Evolutionary conservation across 2,329 filamentous ascomycete species (phyloP).

Genomic region (Cladosporium halotolerans): DNA sequence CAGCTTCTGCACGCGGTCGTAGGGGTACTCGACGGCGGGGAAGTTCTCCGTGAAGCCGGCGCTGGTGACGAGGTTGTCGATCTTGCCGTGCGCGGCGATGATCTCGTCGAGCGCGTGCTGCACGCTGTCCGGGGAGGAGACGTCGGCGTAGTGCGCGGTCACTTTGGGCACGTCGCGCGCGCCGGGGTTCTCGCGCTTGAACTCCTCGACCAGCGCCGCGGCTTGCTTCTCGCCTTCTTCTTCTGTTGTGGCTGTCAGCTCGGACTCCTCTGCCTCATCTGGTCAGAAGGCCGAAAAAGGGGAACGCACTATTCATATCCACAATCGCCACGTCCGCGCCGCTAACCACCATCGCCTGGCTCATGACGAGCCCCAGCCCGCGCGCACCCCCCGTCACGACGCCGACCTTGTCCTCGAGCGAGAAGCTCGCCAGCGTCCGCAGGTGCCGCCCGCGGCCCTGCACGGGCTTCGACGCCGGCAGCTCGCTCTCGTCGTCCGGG

Average conservation of each 20-base stretch:
- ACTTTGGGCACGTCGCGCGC: conserved; percentile 70
- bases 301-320: conserved; percentile 76
- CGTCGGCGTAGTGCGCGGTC: conserved; percentile 85
- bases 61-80: conserved; percentile 91
- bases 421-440: conserved; percentile 79
- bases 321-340: conserved; percentile 88
- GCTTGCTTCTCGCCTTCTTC: conserved; percentile 79
- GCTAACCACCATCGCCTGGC: conserved; percentile 80
- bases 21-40: conserved; percentile 81
- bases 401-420: conserved; percentile 74
- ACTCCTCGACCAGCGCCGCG: conserved; percentile 64
- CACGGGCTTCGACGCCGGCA: conserved; percentile 65
- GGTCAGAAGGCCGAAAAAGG: neutral
- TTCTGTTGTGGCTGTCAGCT: conserved; percentile 44
- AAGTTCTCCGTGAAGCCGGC: conserved; percentile 96
- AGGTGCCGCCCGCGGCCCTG: conserved; percentile 76
- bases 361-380: conserved; percentile 86
- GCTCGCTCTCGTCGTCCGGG: conserved; percentile 66
- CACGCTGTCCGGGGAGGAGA: conserved; percentile 73
- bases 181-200: conserved; percentile 72
- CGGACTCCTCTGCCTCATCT: too few species aligned
- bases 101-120: conserved; percentile 66
- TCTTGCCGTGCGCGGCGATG: conserved; percentile 63
- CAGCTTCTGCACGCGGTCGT: conserved; percentile 85
- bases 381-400: conserved; percentile 87